Base-by-base conservation (phyloP, 441 rosid species). In the Corymbia citriodora region DNA sequence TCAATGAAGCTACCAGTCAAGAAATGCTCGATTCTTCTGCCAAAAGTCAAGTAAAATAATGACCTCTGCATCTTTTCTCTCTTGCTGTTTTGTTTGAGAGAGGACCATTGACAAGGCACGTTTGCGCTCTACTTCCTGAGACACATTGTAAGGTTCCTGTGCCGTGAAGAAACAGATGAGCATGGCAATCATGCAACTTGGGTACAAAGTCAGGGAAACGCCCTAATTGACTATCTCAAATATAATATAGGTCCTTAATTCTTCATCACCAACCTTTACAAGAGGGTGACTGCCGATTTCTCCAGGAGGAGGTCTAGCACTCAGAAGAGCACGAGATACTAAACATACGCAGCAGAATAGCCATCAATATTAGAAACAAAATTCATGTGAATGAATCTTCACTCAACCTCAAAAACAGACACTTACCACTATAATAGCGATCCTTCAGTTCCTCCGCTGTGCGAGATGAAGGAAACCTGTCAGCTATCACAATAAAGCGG, bases 11-110 rank as follows among this genome's bases (percentile, higher is more conserved):
- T 36, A 74, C 83, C 9, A 0, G 83, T 74, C 83, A 72, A 72
- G 49, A 33, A 72, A 5, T 33, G 82, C 82, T 72, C 23, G 82
- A 36, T 72, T 72, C 82, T 72, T 72, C 27, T 74, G 50, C 88
- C 14, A 1, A 90, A 59, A 81, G 63, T 52, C 50, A 87, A 83
- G 63, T 83, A 91, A 70, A 90, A 89, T 45, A 63, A 61, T 88
- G n/a, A 98, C 99, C 97, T 97, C 98, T 12, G 96, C 95, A 93
- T 98, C 99, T 95, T 96, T 97, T 91, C 96, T 93, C 93, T 97
- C 99, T 92, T 97, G 99, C 33, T 96, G 99, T 92, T 95, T 97
- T 92, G 99, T 96, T 89, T 97, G 99, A 14, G 99, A 98, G 88
- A 97, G 97, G 90, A 97, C 96, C 97, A 97, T 94, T 29, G 99